These are phyloP conservation scores for Pleurotus tuoliensis DNA, from an alignment of 768 basidiomycete species.

Conservation along the genomic window DNA sequence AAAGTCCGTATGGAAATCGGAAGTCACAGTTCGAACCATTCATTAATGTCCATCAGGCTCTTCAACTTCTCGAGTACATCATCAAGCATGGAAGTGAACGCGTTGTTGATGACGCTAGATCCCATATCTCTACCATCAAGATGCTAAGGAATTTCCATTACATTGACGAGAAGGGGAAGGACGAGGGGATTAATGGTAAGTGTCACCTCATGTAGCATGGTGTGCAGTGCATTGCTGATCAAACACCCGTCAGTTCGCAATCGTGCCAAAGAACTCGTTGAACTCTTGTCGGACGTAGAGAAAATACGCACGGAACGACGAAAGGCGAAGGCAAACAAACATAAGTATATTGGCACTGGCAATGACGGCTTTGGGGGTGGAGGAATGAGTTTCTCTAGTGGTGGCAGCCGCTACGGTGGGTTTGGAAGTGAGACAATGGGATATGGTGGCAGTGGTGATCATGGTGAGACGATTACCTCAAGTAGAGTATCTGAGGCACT, in stretches of 20 bases:
- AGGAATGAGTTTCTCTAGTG: slow-evolving; percentile 45
- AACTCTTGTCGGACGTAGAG: slow-evolving; percentile 87
- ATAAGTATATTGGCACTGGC: slow-evolving; percentile 85
- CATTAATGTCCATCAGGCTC: slow-evolving; percentile 45
- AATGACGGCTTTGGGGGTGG: slow-evolving; percentile 69
- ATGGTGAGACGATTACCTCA: neutral
- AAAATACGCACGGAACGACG: slow-evolving; percentile 84
- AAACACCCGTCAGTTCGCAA: slow-evolving; percentile 73
- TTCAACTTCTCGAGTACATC: slow-evolving; percentile 93
- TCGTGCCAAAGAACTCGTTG: slow-evolving; percentile 88
- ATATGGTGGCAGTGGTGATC: slow-evolving; percentile 27
- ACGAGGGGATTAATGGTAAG: slow-evolving; percentile 95
- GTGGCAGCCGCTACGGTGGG: slow-evolving; percentile 49
- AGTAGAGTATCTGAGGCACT: slow-evolving; percentile 16
- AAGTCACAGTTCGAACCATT: neutral
- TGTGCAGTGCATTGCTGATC: neutral
- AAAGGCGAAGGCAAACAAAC: slow-evolving; percentile 87
- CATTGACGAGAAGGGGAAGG: slow-evolving; percentile 97
- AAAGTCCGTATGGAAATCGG: slow-evolving; percentile 53
- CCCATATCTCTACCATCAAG: slow-evolving; percentile 92
- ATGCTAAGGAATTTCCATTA: slow-evolving; percentile 98
- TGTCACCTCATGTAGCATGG: neutral
- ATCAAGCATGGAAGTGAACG: slow-evolving; percentile 97
- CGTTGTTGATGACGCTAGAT: slow-evolving; percentile 95
- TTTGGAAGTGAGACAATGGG: slow-evolving; percentile 33